Percentiles rank a stretch among this genome's conserved stretches.
phyloP scores from a whole-genome alignment of 2,329 filamentous ascomycete species.

The Claviceps quebecensis region DNA sequence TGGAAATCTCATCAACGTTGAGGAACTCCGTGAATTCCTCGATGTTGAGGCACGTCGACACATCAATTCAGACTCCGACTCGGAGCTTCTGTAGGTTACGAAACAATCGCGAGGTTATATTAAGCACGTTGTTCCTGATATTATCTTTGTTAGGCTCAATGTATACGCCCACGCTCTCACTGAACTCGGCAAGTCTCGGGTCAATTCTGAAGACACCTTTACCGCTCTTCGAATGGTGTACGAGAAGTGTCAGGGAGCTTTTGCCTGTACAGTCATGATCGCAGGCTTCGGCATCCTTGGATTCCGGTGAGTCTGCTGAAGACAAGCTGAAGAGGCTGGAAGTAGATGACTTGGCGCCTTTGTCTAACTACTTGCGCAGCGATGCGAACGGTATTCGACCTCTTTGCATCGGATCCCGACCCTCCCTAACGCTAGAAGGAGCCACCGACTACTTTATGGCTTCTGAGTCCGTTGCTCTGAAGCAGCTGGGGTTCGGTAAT shows the following conservation, averaged over 20 bases:
- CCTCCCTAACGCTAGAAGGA: slow-evolving; percentile 45
- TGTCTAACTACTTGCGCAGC: not conserved
- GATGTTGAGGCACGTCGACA: slow-evolving; percentile 70
- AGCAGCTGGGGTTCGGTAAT: slow-evolving; percentile 65
- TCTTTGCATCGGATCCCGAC: slow-evolving; percentile 61
- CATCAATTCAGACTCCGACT: slow-evolving; percentile 83
- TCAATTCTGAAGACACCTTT: slow-evolving; percentile 68
- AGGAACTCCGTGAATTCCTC: slow-evolving; percentile 54
- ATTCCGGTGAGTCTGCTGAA: slow-evolving; percentile 36
- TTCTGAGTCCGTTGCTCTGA: slow-evolving; percentile 73
- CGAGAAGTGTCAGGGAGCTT: slow-evolving; percentile 57
- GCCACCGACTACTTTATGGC: slow-evolving; percentile 81
- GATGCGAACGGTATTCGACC: slow-evolving; percentile 54
- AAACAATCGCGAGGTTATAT: not conserved
- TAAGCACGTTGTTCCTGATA: not conserved
- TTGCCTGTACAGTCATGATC: slow-evolving; percentile 70
- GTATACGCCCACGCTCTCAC: slow-evolving; percentile 73
- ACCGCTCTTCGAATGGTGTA: slow-evolving; percentile 59
- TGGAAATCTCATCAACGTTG: slow-evolving; percentile 72
- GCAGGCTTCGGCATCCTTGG: slow-evolving; percentile 68
- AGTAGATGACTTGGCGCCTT: not conserved
- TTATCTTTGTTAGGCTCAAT: slow-evolving; percentile 41
- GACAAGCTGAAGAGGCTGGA: not conserved
- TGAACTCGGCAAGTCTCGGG: slow-evolving; percentile 66
- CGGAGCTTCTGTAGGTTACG: slow-evolving; percentile 33